Evolutionary conservation across 768 basidiomycete genomes (phyloP).

Genomic region (Hemileccinum impolitum): DNA sequence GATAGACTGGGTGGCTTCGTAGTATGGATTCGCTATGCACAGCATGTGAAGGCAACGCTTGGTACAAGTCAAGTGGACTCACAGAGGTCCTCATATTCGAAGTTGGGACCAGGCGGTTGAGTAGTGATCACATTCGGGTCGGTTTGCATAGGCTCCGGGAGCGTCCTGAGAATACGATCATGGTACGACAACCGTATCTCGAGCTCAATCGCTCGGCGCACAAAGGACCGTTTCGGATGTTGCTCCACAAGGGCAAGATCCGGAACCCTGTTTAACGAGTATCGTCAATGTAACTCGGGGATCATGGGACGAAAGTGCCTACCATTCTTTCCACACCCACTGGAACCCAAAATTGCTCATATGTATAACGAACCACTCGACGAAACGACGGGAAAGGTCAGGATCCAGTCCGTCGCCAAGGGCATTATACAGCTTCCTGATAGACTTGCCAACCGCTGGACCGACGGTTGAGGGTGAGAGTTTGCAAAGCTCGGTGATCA

Average conservation of each 20-base stretch:
- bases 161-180: constrained; percentile 85
- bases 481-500: constrained; percentile 94
- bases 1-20: constrained; percentile 75
- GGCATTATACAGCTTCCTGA: constrained; percentile 76
- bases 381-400: constrained; percentile 75
- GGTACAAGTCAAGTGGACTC: constrained; percentile 20
- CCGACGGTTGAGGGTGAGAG: constrained; percentile 90
- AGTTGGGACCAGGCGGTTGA: constrained; percentile 75
- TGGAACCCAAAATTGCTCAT: constrained; percentile 98
- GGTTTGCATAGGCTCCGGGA: constrained; percentile 78
- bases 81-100: constrained; percentile 82
- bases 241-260: constrained; percentile 70
- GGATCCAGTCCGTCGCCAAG: constrained; percentile 88
- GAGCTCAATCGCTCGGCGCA: constrained; percentile 81
- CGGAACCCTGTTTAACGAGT: constrained; percentile 60
- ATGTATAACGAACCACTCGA: constrained; percentile 95
- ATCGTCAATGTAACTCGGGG: not conserved
- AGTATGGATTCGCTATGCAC: constrained; percentile 63
- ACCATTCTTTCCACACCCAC: constrained; percentile 99
- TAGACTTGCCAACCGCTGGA: constrained; percentile 94
- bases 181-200: constrained; percentile 92
- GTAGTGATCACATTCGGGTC: constrained; percentile 61
- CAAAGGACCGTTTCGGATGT: constrained; percentile 87
- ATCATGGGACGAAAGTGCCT: constrained; percentile 16
- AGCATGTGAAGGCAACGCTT: not conserved